A percentile compares a stretch with the other conserved stretches of the same genome.
Conservation (phyloP, 2,329 filamentous ascomycete species). For the Nigrospora sphaerica region DNA sequence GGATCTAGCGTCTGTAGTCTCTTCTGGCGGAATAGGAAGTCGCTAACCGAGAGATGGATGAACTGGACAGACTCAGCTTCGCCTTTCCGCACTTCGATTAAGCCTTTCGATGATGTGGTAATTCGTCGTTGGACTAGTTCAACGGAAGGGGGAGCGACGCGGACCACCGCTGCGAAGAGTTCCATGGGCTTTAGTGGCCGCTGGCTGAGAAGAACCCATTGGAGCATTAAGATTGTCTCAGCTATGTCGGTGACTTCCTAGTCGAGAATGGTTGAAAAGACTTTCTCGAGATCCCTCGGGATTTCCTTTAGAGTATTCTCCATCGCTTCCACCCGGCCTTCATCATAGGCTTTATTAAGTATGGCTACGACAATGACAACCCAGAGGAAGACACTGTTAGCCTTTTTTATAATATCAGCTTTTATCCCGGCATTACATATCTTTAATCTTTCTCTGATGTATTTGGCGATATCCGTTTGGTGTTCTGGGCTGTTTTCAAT, state of each 20-base stretch:
- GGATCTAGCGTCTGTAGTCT: constrained; percentile 7
- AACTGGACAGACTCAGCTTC: constrained; percentile 4
- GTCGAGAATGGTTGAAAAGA: constrained; percentile 4
- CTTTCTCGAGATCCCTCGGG: constrained; percentile 6
- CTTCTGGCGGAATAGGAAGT: constrained; percentile 7
- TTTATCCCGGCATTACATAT: not conserved
- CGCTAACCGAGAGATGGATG: constrained; percentile 9
- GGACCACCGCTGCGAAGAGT: constrained; percentile 6
- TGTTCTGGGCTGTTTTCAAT: not conserved
- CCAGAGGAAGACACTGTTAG: constrained; percentile 34
- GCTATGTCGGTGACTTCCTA: not conserved
- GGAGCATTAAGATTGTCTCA: constrained; percentile 6
- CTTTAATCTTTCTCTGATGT: constrained; percentile 1
- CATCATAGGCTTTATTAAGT: constrained; percentile 8
- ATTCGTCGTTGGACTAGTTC: constrained; percentile 5
- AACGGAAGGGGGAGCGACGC: not conserved
- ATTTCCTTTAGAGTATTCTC: constrained; percentile 2
- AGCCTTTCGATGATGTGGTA: constrained; percentile 4
- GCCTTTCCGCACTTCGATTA: constrained; percentile 5
- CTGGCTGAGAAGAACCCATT: constrained; percentile 7
- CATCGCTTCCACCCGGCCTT: constrained; percentile 5
- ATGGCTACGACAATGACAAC: constrained; percentile 17
- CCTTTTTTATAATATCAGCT: constrained; percentile 13
- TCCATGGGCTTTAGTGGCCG: constrained; percentile 1
- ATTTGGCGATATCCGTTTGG: not conserved